These are phyloP conservation scores for Saccharomyces hybrid DNA, from an alignment of 1,139 yeast species.

Conservation along the genomic window DNA sequence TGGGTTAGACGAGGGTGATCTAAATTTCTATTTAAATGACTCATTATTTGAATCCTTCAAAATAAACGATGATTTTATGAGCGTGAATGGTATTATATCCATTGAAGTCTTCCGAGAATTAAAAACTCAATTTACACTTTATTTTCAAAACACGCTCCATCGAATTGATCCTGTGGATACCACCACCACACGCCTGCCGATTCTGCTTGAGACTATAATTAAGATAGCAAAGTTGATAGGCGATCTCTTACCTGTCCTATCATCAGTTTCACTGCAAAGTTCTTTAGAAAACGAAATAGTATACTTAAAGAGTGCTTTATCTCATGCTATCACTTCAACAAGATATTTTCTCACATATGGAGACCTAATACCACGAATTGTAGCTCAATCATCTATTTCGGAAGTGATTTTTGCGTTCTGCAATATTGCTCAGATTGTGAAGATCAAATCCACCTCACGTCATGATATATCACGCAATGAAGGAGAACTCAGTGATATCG, in stretches of 20 bases:
- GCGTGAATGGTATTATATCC: not conserved
- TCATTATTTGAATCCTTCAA: not conserved
- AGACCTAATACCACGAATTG: conserved; percentile 54
- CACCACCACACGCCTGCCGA: not conserved
- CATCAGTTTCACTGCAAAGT: not conserved
- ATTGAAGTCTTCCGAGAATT: not conserved
- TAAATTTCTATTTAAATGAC: conserved; percentile 5
- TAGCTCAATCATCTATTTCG: conserved; percentile 66
- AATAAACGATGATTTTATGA: not conserved
- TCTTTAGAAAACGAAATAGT: conserved; percentile 3
- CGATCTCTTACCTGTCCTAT: not conserved
- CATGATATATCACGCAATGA: not conserved
- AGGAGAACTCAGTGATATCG: not conserved
- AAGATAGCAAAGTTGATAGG: not conserved
- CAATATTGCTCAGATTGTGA: conserved; percentile 49
- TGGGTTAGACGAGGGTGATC: not conserved
- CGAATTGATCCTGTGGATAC: not conserved
- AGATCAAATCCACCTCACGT: not conserved
- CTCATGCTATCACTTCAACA: conserved; percentile 71
- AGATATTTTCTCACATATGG: conserved; percentile 61
- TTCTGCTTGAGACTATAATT: not conserved
- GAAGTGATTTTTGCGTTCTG: conserved; percentile 66
- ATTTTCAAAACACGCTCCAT: not conserved
- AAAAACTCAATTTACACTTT: not conserved
- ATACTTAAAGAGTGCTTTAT: conserved; percentile 34